A percentile compares a stretch with the other conserved stretches of the same genome.
These are phyloP conservation scores for Ananas comosus DNA, from an alignment of 176 grass and related monocot species.

Conservation along the genomic window DNA sequence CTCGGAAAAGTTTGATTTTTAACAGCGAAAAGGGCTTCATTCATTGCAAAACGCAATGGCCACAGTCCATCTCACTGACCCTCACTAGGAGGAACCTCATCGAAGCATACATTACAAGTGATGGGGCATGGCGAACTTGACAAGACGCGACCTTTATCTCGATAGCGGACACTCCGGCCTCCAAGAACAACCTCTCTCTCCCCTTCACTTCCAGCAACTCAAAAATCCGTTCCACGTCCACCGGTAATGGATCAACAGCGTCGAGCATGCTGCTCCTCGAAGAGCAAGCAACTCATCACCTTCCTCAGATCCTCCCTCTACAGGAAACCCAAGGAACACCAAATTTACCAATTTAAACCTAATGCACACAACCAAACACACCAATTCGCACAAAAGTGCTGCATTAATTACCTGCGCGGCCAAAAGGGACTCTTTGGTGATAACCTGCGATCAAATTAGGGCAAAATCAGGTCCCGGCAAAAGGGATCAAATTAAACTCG, in stretches of 20 bases:
- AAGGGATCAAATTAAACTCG: background rate
- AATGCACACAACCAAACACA: background rate
- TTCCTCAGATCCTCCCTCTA: conserved; percentile 12
- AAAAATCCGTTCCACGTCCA: conserved; percentile 7
- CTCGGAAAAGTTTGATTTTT: background rate
- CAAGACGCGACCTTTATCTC: background rate
- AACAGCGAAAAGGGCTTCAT: conserved; percentile 31
- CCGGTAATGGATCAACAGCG: conserved; percentile 9
- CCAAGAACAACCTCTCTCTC: conserved; percentile 1
- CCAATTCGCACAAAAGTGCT: background rate
- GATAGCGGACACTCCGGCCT: background rate
- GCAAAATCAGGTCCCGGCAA: background rate
- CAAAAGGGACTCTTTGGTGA: conserved; percentile 8
- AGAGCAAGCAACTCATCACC: conserved; percentile 10
- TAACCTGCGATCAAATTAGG: conserved; percentile 2
- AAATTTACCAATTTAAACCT: background rate
- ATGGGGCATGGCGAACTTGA: conserved; percentile 6
- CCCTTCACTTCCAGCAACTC: conserved; percentile 8
- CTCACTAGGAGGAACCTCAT: conserved; percentile 30
- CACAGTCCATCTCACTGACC: conserved; percentile 78
- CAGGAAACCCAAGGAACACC: background rate
- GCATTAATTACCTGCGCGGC: conserved; percentile 1
- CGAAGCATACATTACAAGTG: conserved; percentile 77
- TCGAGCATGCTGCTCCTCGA: conserved; percentile 9
- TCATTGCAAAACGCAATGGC: conserved; percentile 89